Evolutionary conservation across 23 red algal species (phyloP), one percentile per base, ranked within the genome.

Genomic region (Gracilaria gracilis): DNA sequence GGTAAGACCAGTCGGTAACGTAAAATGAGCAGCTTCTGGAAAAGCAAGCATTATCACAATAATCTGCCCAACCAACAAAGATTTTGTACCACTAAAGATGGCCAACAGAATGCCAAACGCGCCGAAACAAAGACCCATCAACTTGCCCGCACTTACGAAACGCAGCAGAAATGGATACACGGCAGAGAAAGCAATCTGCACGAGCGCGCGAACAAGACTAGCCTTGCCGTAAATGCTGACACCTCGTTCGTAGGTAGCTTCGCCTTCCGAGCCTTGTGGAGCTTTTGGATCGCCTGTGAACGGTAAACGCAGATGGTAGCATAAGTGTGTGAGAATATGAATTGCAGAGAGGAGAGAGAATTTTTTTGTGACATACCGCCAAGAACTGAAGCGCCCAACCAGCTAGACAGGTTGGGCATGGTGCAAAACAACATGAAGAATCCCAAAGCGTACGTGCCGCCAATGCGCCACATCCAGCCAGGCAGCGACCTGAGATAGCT

Each of bases 341-440:
- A 33, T 11, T 47, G 54, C 24, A 19, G 24, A 19, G 57, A 57
- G 24, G 34, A 7, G 33, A 24, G 79, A 8, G 57, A 61, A 29
- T 34, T 36, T 54, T n/a, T 8, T 48, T 9, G 24, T 9, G 21
- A 84, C 80, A 47, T 66, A 80, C 88, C 88, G 34, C 91, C 82
- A 29, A 94, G 79, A 28, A 94, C 82, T 5, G 91, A 94, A 36
- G 72, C 40, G n/a, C 91, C 91, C 19, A 94, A 37, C 91, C 91
- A 94, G 42, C 70, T 87, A 34, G 91, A 94, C 2, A 71, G 28
- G 75, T 86, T 81, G 25, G 91, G 91, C 54, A 86, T 70, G 44
- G 75, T 48, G 39, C 91, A 94, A 54, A 94, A 94, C 14, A 94
- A 38, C 29, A 71, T 70, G 48, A 86, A 85, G 25, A 86, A 85